Conservation (phyloP, 306 rosid genomes). For the Astragalus glycyphyllos region DNA sequence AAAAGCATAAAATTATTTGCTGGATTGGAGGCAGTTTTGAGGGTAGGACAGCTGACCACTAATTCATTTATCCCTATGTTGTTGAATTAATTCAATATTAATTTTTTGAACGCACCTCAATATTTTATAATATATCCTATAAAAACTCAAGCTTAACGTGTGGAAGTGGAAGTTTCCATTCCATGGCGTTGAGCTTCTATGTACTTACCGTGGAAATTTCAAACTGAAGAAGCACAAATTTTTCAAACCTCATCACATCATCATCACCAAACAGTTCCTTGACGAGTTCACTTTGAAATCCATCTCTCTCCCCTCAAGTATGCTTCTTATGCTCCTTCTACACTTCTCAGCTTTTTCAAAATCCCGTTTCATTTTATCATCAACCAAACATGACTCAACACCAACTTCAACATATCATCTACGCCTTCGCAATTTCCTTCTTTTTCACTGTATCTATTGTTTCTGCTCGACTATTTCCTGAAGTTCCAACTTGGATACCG, state of each 20-base stretch:
- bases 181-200: not conserved
- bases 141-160: not conserved
- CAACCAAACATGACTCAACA: constrained; percentile 47
- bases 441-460: constrained; percentile 24
- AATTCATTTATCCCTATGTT: too few relatives aligned
- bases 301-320: not conserved
- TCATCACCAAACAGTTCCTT: not conserved
- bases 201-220: constrained; percentile 11
- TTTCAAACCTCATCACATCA: constrained; percentile 33
- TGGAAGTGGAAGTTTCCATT: too few relatives aligned
- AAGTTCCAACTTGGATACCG: constrained; percentile 48
- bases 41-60: too few relatives aligned
- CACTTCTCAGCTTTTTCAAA: not conserved
- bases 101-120: too few relatives aligned
- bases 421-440: constrained; percentile 17
- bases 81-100: too few relatives aligned
- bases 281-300: not conserved
- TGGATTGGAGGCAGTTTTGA: too few relatives aligned
- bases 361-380: not conserved
- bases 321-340: not conserved
- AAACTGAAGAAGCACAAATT: not conserved
- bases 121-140: not conserved
- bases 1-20: too few relatives aligned
- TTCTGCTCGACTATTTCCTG: constrained; percentile 73
- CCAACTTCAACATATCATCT: not conserved